These are phyloP conservation scores for Heritiera littoralis DNA, from an alignment of 345 rosid species.

Conservation along the genomic window DNA sequence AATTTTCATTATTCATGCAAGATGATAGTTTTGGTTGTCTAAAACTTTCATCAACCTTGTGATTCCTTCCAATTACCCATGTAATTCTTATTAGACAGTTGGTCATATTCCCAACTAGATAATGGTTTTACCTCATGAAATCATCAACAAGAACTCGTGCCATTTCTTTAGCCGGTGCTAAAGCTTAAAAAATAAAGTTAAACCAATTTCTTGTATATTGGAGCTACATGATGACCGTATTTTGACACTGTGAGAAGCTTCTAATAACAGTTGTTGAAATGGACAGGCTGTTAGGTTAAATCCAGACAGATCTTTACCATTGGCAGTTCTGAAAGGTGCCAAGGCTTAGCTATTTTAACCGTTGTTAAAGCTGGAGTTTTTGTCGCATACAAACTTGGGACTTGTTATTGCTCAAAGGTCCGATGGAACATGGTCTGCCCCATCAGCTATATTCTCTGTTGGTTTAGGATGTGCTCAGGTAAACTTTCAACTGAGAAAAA, in stretches of 20 bases:
- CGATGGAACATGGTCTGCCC: slow-evolving; percentile 98
- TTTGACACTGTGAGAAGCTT: not conserved
- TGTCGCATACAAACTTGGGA: slow-evolving; percentile 75
- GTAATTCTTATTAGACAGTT: not conserved
- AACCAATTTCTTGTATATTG: not conserved
- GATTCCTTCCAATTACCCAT: not conserved
- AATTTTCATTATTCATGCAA: not conserved
- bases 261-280: slow-evolving; percentile 16
- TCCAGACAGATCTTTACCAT: slow-evolving; percentile 88
- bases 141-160: not conserved
- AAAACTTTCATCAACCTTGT: not conserved
- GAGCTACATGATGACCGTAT: not conserved
- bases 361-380: slow-evolving; percentile 92
- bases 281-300: slow-evolving; percentile 69
- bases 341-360: slow-evolving; percentile 85
- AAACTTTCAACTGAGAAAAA: not conserved
- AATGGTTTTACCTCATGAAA: slow-evolving; percentile 1
- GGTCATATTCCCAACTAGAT: not conserved
- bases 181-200: not conserved
- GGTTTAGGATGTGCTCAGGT: slow-evolving; percentile 99
- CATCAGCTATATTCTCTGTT: slow-evolving; percentile 75
- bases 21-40: not conserved
- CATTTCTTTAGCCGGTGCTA: slow-evolving; percentile 1
- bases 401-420: slow-evolving; percentile 76
- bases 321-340: slow-evolving; percentile 73